A percentile compares a stretch with the other conserved stretches of the same genome.
phyloP scores from a whole-genome alignment of 2,329 filamentous ascomycete genomes.

The Colletotrichum truncatum region DNA sequence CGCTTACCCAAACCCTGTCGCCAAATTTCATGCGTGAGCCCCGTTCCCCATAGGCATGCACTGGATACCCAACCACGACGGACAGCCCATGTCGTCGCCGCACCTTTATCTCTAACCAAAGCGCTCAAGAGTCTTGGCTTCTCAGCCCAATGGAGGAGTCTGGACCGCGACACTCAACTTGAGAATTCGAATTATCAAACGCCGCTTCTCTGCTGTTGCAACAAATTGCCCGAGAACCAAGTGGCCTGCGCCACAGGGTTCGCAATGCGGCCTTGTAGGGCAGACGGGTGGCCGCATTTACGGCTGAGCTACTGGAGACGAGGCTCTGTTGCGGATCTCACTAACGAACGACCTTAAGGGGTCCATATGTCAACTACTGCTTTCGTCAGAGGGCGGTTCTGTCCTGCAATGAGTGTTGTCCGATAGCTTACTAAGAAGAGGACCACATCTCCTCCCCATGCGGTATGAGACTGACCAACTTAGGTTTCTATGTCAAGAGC shows the following conservation, averaged over 20 bases:
- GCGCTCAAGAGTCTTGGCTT: neutral
- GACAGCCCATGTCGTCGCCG: neutral
- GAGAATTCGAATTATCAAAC: neutral
- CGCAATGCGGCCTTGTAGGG: slow-evolving; percentile 11
- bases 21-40: slow-evolving; percentile 12
- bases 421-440: too few species aligned
- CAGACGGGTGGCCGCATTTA: slow-evolving; percentile 9
- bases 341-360: neutral
- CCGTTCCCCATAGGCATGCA: neutral
- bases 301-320: neutral
- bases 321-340: slow-evolving; percentile 5
- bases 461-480: too few species aligned
- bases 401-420: too few species aligned
- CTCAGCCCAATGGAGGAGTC: neutral
- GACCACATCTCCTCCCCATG: too few species aligned
- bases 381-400: too few species aligned
- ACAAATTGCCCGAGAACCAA: slow-evolving; percentile 8
- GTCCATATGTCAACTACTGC: neutral
- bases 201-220: neutral
- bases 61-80: slow-evolving; percentile 5
- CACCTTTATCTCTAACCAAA: neutral
- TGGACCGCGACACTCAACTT: neutral
- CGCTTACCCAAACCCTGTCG: slow-evolving; percentile 21
- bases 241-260: slow-evolving; percentile 13
- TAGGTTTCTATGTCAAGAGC: too few species aligned